These are phyloP conservation scores for Fraxinus dipetala DNA, from an alignment of 305 asterid genomes.

Conservation along the genomic window DNA sequence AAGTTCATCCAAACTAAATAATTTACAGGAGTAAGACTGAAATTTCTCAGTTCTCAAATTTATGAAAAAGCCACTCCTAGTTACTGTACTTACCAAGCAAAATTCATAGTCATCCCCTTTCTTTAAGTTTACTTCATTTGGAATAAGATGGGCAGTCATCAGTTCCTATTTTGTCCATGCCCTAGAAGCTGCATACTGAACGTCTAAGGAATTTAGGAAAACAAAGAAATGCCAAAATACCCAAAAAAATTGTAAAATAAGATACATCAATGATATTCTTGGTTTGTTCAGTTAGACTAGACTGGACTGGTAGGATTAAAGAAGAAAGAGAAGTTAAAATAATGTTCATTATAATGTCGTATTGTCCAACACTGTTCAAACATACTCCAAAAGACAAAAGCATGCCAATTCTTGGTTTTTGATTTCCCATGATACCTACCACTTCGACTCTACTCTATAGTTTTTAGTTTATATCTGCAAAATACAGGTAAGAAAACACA, in stretches of 20 bases:
- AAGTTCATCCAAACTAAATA: background rate
- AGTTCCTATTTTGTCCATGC: conserved; percentile 98
- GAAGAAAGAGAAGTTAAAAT: too few relatives aligned
- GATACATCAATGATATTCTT: background rate
- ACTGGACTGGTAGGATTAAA: too few relatives aligned
- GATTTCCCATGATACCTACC: background rate
- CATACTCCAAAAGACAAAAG: background rate
- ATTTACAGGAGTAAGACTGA: background rate
- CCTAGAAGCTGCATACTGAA: conserved; percentile 82
- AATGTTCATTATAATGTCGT: too few relatives aligned
- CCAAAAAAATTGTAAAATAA: background rate
- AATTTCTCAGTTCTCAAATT: background rate
- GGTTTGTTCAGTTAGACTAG: background rate
- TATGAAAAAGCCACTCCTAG: conserved; percentile 11
- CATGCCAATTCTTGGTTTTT: background rate
- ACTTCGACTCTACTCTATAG: background rate
- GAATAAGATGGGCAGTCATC: conserved; percentile 89
- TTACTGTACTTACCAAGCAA: conserved; percentile 66
- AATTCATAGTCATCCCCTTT: conserved; percentile 77
- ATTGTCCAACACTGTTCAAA: too few relatives aligned
- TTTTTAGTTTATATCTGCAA: too few relatives aligned
- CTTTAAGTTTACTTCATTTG: conserved; percentile 57
- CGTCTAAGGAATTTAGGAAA: conserved; percentile 24
- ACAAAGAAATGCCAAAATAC: background rate
- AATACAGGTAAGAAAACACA: too few relatives aligned